These are phyloP conservation scores for Pythium plurisporium DNA, from an alignment of 352 stramenopile genomes.

Conservation along the genomic window DNA sequence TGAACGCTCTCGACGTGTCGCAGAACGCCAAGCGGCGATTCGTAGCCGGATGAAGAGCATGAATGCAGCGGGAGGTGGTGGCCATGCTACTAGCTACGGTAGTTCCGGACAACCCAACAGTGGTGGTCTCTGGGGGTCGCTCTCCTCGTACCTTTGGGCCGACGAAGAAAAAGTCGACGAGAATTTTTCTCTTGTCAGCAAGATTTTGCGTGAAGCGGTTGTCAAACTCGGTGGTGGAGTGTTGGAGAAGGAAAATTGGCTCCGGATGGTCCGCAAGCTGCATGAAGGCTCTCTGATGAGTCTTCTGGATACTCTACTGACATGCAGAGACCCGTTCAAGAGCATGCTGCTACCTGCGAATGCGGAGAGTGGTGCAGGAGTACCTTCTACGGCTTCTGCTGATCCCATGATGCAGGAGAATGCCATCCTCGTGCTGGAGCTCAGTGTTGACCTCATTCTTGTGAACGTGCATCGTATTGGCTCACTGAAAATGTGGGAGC, in stretches of 20 bases:
- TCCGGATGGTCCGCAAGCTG: conserved; percentile 76
- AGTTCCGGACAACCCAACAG: conserved; percentile 17
- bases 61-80: conserved; percentile 44
- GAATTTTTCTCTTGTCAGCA: conserved; percentile 75
- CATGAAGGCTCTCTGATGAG: conserved; percentile 55
- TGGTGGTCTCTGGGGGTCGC: conserved; percentile 73
- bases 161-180: conserved; percentile 80
- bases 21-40: conserved; percentile 77
- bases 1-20: conserved; percentile 71
- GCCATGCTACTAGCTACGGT: conserved; percentile 23
- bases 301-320: conserved; percentile 71
- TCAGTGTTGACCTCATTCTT: conserved; percentile 81
- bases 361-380: conserved; percentile 12
- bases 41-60: conserved; percentile 79
- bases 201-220: conserved; percentile 73
- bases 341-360: conserved; percentile 52
- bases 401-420: conserved; percentile 89
- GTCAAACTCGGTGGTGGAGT: conserved; percentile 63
- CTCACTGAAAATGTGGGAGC: conserved; percentile 68
- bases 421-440: conserved; percentile 80
- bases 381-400: conserved; percentile 14
- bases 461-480: conserved; percentile 80
- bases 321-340: conserved; percentile 75
- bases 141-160: conserved; percentile 81
- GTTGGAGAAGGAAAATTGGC: conserved; percentile 84